These are phyloP conservation scores for Prunus yedoensis DNA, from an alignment of 331 rosid species.

Conservation along the genomic window DNA sequence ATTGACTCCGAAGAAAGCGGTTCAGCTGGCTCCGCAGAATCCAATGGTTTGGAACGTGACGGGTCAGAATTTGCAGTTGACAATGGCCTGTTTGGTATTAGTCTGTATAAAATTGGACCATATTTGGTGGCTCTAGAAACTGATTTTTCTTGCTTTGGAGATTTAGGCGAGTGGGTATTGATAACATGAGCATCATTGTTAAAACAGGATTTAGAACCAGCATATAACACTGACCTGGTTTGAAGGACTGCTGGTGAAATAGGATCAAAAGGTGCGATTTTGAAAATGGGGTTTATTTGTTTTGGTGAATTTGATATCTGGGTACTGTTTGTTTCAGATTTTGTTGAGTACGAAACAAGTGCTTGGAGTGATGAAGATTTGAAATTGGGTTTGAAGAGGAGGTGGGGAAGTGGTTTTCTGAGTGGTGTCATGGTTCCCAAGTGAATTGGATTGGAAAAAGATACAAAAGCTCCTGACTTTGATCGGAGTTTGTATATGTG, in stretches of 20 bases:
- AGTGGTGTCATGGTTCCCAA: constrained; percentile 1
- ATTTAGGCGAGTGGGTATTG: too few relatives aligned
- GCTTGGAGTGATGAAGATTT: constrained; percentile 8
- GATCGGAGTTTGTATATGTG: too few relatives aligned
- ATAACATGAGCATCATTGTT: too few relatives aligned
- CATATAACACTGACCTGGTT: background rate
- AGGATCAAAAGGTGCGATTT: background rate
- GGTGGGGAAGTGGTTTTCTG: constrained; percentile 16
- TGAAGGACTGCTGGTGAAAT: background rate
- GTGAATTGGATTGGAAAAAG: too few relatives aligned
- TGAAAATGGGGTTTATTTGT: background rate
- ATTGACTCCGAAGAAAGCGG: constrained; percentile 8
- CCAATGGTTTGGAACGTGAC: background rate
- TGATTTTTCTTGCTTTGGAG: too few relatives aligned
- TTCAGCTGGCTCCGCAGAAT: background rate
- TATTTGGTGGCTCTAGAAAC: too few relatives aligned
- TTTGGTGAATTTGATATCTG: constrained; percentile 1
- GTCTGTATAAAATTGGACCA: too few relatives aligned
- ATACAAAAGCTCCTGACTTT: too few relatives aligned
- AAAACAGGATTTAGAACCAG: too few relatives aligned
- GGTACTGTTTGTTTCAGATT: background rate
- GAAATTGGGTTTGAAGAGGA: background rate
- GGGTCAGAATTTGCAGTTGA: constrained; percentile 7
- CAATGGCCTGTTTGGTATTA: background rate
- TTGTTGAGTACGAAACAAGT: background rate